Base-by-base conservation (phyloP, 116 monocot species). In the Zostera marina region DNA sequence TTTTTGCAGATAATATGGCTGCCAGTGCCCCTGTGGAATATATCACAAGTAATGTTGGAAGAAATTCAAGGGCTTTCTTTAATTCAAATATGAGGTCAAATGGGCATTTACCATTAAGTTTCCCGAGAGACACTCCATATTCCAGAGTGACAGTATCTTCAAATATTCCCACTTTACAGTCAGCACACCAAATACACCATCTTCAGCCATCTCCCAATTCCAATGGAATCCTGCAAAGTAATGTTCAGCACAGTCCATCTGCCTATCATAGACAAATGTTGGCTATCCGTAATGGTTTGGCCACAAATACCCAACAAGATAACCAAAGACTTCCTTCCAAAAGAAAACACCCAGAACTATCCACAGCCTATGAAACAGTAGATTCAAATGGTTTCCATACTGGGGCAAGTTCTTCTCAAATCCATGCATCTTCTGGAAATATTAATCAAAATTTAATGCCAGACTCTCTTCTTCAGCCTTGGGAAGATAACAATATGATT, bases 391-490 rank as follows among this genome's bases (percentile, higher is more conserved):
- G 56, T 54, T 59, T 65, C 53, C 60, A 70, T 66, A 61, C 23
- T 58, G 22, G 16, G 57, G 71, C 65, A 49, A 78, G 57, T 78
- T 75, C 68, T 56, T 69, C 73, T 20, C 47, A 58, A 44, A 38
- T 4, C 52, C 57, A 23, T 47, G 12, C 25, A 20, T 44, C 63
- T 16, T 17, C 56, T 38, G 58, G 54, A 55, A 48, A 43, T 22
- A 15, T 70, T 17, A 59, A 58, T 17, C 66, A 55, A 24, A 51
- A 51, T 10, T 52, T 58, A 42, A 8, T 56, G 46, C 19, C 70
- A 58, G 53, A 26, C 53, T 72, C 62, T 47, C 66, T 67, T 6
- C 52, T 6, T 20, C 54, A 21, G 53, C 54, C 65, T 44, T 53
- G 42, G 52, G 38, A 32, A 5, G 56, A 70, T 20, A 22, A 32